Evolutionary conservation across 1,284 basidiomycete genomes (phyloP).

Genomic region (Sanghuangporus baumii): DNA sequence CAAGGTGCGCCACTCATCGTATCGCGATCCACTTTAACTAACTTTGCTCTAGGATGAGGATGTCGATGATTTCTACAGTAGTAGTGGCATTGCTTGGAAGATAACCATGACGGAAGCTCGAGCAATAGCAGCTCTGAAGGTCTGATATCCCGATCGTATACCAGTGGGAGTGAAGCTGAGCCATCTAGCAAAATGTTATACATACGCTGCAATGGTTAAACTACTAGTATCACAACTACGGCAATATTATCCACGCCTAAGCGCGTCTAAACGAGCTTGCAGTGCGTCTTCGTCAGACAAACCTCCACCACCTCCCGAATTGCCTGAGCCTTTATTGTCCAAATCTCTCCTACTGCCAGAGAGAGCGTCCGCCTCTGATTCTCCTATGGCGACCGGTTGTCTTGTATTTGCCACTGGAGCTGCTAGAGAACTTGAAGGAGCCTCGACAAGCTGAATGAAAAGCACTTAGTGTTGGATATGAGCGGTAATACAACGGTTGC

Average conservation of each 20-base stretch:
- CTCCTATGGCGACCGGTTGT: slow-evolving; percentile 78
- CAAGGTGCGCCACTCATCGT: slow-evolving; percentile 42
- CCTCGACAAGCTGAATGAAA: slow-evolving; percentile 65
- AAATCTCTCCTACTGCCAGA: slow-evolving; percentile 16
- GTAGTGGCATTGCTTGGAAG: slow-evolving; percentile 89
- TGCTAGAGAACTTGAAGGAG: slow-evolving; percentile 66
- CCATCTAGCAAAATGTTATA: not conserved
- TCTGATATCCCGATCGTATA: slow-evolving; percentile 28
- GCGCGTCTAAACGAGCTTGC: slow-evolving; percentile 80
- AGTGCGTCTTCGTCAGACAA: slow-evolving; percentile 81
- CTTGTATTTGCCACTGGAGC: slow-evolving; percentile 60
- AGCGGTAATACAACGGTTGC: slow-evolving; percentile 20
- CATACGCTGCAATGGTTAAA: not conserved
- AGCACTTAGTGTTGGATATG: slow-evolving; percentile 10
- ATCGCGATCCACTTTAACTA: not conserved
- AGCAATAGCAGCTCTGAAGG: slow-evolving; percentile 58
- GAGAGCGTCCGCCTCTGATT: slow-evolving; percentile 40
- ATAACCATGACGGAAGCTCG: slow-evolving; percentile 75
- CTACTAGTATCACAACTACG: not conserved
- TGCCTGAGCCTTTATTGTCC: slow-evolving; percentile 31
- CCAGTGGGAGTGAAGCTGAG: not conserved
- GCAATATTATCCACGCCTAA: slow-evolving; percentile 51
- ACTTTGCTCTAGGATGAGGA: slow-evolving; percentile 68
- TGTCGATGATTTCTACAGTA: slow-evolving; percentile 87
- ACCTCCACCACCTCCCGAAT: slow-evolving; percentile 39